Evolutionary conservation across 306 rosid genomes (phyloP), one percentile per base, ranked within the genome.

Genomic region (Quercus agrifolia): DNA sequence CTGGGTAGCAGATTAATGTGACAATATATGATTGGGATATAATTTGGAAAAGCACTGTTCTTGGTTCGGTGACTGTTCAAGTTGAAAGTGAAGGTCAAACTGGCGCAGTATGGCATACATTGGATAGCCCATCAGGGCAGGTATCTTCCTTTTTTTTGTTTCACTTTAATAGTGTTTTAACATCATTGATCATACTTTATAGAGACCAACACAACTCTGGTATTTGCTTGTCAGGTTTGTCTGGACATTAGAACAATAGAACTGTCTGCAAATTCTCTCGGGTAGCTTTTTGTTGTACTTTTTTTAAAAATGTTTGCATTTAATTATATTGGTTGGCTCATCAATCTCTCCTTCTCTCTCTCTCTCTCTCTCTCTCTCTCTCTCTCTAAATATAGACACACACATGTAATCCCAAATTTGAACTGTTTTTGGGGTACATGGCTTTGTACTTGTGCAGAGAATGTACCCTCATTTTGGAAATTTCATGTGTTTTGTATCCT

Each of bases 1-100:
- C 83, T 86, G 87, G 62, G 74, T 86, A 62, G 80, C 98, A 95
- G 99, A 91, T 95, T 75, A 87, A 85, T 74, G 89, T 95, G 82
- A 95, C 99, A 46, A 93, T 95, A 85, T 95, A 91, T 82, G 98
- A 95, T 80, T 93, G 99, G 99, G 99, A 95, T 88, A 93, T 95
- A 83, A 89, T 95, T 77, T 95, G 99, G 99, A 95, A 95, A 86
- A 95, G 99, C 81, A 80, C 98, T 30, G 93, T 89, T 84, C 99
- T 95, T 84, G 99, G 99, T 85, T 91, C 99, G 2, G 98, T 91
- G 82, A 89, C 94, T 82, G 92, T 95, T 85, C 88, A 90, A 46
- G 91, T 95, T 84, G 96, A 95, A 85, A 87, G 79, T 49, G 98
- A 91, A 89, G 97, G 94, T 75, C 97, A 95, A 85, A 89, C 97